Percentiles rank a stretch among this genome's conserved stretches.
These are phyloP conservation scores for Ceratocystis harringtonii DNA, from an alignment of 2,329 filamentous ascomycete genomes.

Conservation along the genomic window DNA sequence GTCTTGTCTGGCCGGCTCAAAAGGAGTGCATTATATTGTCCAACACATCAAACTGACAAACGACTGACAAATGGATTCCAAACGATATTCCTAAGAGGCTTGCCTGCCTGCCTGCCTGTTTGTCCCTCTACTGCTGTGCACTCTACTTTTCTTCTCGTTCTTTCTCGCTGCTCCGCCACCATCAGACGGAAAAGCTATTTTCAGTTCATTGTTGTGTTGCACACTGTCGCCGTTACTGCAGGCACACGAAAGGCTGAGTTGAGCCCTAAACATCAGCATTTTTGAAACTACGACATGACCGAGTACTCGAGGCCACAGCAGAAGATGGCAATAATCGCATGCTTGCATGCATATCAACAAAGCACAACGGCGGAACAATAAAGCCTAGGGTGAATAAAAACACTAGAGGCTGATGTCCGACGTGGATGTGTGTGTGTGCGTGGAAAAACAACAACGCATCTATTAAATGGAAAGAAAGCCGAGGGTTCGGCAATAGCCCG, in stretches of 20 bases:
- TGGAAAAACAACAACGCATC: no score
- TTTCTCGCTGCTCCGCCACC: not conserved
- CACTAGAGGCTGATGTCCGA: no score
- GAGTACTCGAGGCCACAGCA: not conserved
- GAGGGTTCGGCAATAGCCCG: no score
- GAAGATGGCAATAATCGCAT: not conserved
- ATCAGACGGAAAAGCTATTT: conserved; percentile 2
- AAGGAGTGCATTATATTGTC: not conserved
- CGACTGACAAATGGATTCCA: not conserved
- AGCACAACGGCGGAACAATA: not conserved
- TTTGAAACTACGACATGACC: not conserved
- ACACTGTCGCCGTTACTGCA: not conserved
- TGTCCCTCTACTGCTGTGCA: no score
- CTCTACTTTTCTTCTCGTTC: not conserved
- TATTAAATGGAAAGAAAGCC: no score
- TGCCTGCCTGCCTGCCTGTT: not conserved
- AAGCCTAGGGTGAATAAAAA: not conserved
- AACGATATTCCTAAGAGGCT: not conserved
- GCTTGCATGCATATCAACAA: not conserved
- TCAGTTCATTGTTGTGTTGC: not conserved
- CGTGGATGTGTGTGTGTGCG: no score
- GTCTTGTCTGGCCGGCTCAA: not conserved
- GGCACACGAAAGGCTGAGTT: not conserved
- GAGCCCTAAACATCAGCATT: not conserved
- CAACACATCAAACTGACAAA: not conserved